Evolutionary conservation across 306 rosid genomes (phyloP).

Genomic region (Castanospermum australe): DNA sequence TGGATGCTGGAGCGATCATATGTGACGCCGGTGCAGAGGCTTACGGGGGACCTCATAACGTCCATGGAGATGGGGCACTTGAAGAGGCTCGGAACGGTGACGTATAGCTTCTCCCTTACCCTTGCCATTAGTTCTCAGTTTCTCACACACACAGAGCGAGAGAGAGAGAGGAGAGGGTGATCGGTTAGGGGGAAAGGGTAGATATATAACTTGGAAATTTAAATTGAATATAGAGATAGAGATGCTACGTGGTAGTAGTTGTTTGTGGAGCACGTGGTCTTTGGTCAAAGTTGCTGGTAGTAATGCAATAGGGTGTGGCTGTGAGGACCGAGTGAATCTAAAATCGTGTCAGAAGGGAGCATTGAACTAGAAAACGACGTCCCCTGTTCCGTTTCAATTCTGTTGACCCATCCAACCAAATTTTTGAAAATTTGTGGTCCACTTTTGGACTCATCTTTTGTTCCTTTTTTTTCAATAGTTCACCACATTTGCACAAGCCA

Average conservation of each 20-base stretch:
- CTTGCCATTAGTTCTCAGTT: slow-evolving; percentile 33
- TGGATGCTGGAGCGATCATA: slow-evolving; percentile 69
- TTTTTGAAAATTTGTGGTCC: not conserved
- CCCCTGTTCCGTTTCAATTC: not conserved
- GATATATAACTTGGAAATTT: not conserved
- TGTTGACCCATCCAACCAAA: not conserved
- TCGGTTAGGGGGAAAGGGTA: no score
- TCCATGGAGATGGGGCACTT: slow-evolving; percentile 66
- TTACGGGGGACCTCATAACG: slow-evolving; percentile 63
- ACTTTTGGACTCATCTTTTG: not conserved
- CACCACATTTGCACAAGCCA: not conserved
- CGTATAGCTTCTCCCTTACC: slow-evolving; percentile 44
- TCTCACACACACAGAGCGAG: not conserved
- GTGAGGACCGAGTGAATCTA: not conserved
- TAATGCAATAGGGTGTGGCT: not conserved
- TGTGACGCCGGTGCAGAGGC: slow-evolving; percentile 69
- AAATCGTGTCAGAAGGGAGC: slow-evolving; percentile 6
- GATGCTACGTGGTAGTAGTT: not conserved
- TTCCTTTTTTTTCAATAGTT: not conserved
- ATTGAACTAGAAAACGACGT: slow-evolving; percentile 23
- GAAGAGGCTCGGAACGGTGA: slow-evolving; percentile 50
- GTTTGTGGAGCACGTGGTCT: not conserved
- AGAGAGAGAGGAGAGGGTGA: not conserved
- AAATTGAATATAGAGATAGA: not conserved
- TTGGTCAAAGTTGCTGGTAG: slow-evolving; percentile 25